A percentile compares a stretch with the other conserved stretches of the same genome.
phyloP scores from a whole-genome alignment of 1,139 yeast genomes.

The Pichiaceae sp. region DNA sequence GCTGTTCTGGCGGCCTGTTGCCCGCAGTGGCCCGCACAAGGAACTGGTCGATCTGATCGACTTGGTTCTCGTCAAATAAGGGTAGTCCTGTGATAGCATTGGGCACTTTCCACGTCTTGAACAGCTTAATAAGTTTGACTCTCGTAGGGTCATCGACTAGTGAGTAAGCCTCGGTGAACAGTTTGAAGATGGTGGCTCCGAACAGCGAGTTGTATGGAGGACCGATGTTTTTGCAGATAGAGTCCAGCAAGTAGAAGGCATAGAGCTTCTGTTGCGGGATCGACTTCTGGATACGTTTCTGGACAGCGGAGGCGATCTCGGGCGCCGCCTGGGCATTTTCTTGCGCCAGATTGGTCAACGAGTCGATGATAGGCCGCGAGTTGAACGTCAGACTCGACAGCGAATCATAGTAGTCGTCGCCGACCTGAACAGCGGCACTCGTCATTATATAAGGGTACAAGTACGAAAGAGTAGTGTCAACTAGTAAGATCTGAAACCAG shows the following conservation, averaged over 20 bases:
- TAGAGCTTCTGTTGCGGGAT: conserved; percentile 80
- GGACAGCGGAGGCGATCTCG: conserved; percentile 68
- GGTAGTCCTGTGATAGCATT: conserved; percentile 56
- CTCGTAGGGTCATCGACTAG: conserved; percentile 71
- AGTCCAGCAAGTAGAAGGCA: conserved; percentile 77
- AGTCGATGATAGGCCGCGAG: conserved; percentile 82
- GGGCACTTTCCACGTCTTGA: conserved; percentile 78
- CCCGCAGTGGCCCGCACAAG: conserved; percentile 47
- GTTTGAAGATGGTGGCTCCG: conserved; percentile 54
- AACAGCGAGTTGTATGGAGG: conserved; percentile 75
- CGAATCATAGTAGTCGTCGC: conserved; percentile 58
- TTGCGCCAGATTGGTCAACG: conserved; percentile 78
- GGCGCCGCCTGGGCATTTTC: conserved; percentile 74
- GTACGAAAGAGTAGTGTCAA: too few relatives aligned
- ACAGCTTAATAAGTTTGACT: conserved; percentile 63
- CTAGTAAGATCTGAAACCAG: too few relatives aligned
- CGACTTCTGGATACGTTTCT: conserved; percentile 53
- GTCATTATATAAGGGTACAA: too few relatives aligned
- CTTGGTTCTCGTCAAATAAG: conserved; percentile 63
- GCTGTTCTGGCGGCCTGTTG: conserved; percentile 14
- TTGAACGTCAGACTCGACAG: conserved; percentile 76
- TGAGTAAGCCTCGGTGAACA: conserved; percentile 72
- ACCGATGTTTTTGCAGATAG: conserved; percentile 89
- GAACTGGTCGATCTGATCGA: conserved; percentile 68
- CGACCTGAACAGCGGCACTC: conserved; percentile 24